Evolutionary conservation across 441 rosid species (phyloP).

Genomic region (Gossypium lobatum): DNA sequence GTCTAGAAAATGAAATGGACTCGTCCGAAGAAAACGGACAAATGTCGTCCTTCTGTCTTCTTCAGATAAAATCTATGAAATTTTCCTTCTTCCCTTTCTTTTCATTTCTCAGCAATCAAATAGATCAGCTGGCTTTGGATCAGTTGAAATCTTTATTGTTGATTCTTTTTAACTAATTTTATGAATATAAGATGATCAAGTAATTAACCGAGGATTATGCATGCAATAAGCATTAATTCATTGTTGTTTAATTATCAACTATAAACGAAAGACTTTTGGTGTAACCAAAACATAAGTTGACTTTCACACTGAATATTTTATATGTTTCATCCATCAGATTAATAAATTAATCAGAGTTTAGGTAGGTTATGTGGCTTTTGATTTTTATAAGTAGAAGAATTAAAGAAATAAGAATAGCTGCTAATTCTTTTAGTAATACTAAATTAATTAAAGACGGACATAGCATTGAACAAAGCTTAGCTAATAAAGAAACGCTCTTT

Average conservation of each 20-base stretch:
- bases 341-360: background rate
- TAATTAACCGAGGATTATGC: background rate
- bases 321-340: background rate
- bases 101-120: background rate
- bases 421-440: background rate
- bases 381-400: background rate
- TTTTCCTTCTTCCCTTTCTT: background rate
- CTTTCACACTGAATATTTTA: background rate
- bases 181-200: constrained; percentile 5
- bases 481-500: background rate
- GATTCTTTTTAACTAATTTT: background rate
- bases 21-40: background rate
- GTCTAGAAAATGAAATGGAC: background rate
- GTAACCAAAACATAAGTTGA: constrained; percentile 11
- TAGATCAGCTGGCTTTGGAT: background rate
- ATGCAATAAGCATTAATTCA: background rate
- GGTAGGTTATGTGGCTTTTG: background rate
- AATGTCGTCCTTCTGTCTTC: background rate
- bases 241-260: background rate
- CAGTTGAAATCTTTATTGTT: background rate
- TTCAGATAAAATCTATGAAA: constrained; percentile 1
- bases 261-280: background rate
- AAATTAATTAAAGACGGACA: background rate
- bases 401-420: constrained; percentile 1
- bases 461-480: background rate